Percentiles rank a stretch among this genome's conserved stretches.
phyloP scores from a whole-genome alignment of 2,329 filamentous ascomycete species.

The Sclerotinia sclerotiorum region DNA sequence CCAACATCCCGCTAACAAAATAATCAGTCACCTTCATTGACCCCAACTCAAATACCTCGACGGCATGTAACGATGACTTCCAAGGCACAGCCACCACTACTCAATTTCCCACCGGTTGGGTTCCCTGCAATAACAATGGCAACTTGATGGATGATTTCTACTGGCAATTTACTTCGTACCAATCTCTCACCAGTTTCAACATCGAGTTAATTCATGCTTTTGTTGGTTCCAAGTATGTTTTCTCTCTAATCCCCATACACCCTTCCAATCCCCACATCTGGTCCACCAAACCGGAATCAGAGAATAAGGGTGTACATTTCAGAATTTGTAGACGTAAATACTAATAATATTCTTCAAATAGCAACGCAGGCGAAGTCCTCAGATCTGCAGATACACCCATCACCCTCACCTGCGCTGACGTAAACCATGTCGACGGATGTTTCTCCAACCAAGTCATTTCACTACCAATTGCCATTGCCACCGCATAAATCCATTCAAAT shows the following conservation, averaged over 20 bases:
- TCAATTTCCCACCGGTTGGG: slow-evolving; percentile 26
- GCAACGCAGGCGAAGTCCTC: not conserved
- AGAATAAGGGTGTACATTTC: not conserved
- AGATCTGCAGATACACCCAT: slow-evolving; percentile 6
- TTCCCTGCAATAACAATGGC: slow-evolving; percentile 25
- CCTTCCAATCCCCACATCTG: not conserved
- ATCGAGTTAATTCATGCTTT: slow-evolving; percentile 34
- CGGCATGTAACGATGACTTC: slow-evolving; percentile 34
- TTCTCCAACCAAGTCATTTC: slow-evolving; percentile 20
- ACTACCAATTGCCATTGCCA: not conserved
- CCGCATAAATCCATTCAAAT: not conserved
- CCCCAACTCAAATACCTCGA: slow-evolving; percentile 37
- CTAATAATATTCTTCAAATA: not conserved
- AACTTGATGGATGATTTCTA: slow-evolving; percentile 28
- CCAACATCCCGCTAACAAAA: not conserved
- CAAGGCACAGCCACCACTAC: slow-evolving; percentile 25
- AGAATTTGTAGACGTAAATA: not conserved
- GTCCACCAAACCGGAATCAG: not conserved
- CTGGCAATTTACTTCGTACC: slow-evolving; percentile 32
- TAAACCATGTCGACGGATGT: slow-evolving; percentile 22
- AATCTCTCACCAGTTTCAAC: slow-evolving; percentile 27
- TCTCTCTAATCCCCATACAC: not conserved
- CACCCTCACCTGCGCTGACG: slow-evolving; percentile 18
- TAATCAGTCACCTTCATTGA: slow-evolving; percentile 36
- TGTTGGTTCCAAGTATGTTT: slow-evolving; percentile 31